Evolutionary conservation across 495 filamentous ascomycete species (phyloP).

Genomic region (Aspergillus cristatus): DNA sequence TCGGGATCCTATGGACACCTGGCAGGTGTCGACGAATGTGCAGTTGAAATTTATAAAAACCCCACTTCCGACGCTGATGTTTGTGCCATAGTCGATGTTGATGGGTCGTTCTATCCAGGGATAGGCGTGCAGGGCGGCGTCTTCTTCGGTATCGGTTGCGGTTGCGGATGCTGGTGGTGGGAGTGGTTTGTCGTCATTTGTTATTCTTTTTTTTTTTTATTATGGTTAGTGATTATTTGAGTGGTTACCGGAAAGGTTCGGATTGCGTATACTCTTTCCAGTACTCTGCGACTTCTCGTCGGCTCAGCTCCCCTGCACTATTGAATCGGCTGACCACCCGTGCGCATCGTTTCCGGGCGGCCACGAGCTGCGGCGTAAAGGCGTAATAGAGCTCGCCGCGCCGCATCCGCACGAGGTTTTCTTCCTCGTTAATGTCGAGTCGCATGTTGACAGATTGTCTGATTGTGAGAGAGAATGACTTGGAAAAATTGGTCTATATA

Average conservation of each 20-base stretch:
- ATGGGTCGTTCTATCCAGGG: constrained; percentile 68
- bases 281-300: constrained; percentile 53
- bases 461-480: too few species aligned
- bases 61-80: constrained; percentile 54
- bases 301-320: constrained; percentile 43
- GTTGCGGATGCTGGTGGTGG: constrained; percentile 46
- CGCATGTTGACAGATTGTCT: too few species aligned
- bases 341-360: constrained; percentile 50
- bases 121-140: constrained; percentile 11
- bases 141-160: constrained; percentile 47
- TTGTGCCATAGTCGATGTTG: constrained; percentile 66
- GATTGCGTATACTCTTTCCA: constrained; percentile 65
- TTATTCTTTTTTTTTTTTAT: too few species aligned
- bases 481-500: too few species aligned
- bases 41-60: constrained; percentile 74
- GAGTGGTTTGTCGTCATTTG: constrained; percentile 44
- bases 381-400: constrained; percentile 40
- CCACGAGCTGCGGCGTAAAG: constrained; percentile 45
- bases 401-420: constrained; percentile 12
- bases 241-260: too few species aligned
- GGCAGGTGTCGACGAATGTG: constrained; percentile 68
- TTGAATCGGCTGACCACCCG: constrained; percentile 56
- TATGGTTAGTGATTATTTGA: too few species aligned
- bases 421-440: too few species aligned
- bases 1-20: constrained; percentile 67